Evolutionary conservation across 2,329 filamentous ascomycete species (phyloP).

Genomic region (Aspergillus novofumigatus): DNA sequence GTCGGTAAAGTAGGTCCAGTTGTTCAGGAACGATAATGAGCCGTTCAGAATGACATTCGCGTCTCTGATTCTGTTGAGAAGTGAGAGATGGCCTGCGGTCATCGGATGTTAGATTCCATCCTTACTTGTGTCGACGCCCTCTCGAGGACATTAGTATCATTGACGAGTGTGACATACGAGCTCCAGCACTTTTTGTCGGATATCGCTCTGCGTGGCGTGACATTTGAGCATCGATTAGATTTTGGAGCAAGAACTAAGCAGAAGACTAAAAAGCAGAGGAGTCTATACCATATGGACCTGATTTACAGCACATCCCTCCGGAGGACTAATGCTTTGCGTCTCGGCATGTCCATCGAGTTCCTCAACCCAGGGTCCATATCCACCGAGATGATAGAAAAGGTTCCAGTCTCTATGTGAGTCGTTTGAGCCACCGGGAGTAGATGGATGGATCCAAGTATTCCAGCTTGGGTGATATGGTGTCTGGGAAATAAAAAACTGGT

Average conservation of each 20-base stretch:
- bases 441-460: slow-evolving; percentile 18
- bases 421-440: background rate
- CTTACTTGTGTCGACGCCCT: background rate
- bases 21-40: slow-evolving; percentile 51
- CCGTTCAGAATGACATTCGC: slow-evolving; percentile 43
- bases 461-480: slow-evolving; percentile 15
- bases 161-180: slow-evolving; percentile 39
- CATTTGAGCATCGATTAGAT: slow-evolving; percentile 37
- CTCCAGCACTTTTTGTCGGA: slow-evolving; percentile 49
- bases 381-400: slow-evolving; percentile 51
- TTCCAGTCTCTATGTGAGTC: slow-evolving; percentile 39
- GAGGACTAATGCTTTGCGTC: slow-evolving; percentile 39
- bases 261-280: background rate
- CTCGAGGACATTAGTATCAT: background rate
- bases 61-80: slow-evolving; percentile 46
- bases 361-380: slow-evolving; percentile 54
- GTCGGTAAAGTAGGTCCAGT: slow-evolving; percentile 53
- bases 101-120: slow-evolving; percentile 1
- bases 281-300: slow-evolving; percentile 55
- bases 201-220: slow-evolving; percentile 57
- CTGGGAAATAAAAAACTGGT: background rate
- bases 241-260: background rate
- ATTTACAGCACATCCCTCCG: slow-evolving; percentile 48
- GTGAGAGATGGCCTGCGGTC: slow-evolving; percentile 43
- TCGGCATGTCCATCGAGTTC: slow-evolving; percentile 38